phyloP scores from a whole-genome alignment of 768 basidiomycete genomes.

The Omphalotus guepiniiformis region DNA sequence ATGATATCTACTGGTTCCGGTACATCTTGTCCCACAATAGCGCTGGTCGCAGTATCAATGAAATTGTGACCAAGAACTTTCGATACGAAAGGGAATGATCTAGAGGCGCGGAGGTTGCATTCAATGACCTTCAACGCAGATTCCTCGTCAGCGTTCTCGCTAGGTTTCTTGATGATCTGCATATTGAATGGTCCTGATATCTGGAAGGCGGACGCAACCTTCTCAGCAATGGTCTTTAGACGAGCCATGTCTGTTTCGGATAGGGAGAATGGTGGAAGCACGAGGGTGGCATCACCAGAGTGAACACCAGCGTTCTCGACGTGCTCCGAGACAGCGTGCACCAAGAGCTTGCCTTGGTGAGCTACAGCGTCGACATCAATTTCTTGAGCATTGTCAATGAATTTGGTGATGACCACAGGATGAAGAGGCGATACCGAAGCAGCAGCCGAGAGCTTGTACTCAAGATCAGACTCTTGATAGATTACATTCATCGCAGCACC shows the following conservation, averaged over 20 bases:
- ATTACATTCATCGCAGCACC: slow-evolving; percentile 99
- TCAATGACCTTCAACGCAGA: slow-evolving; percentile 94
- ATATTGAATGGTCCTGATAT: slow-evolving; percentile 99
- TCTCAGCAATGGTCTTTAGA: slow-evolving; percentile 89
- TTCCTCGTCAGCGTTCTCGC: slow-evolving; percentile 44
- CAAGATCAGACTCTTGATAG: slow-evolving; percentile 82
- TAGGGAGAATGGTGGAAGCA: slow-evolving; percentile 91
- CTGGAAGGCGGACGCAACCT: slow-evolving; percentile 91
- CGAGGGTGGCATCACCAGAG: slow-evolving; percentile 97
- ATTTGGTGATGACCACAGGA: slow-evolving; percentile 98
- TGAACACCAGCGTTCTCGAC: slow-evolving; percentile 99
- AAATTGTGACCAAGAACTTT: slow-evolving; percentile 98
- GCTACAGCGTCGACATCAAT: slow-evolving; percentile 98
- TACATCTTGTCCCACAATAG: slow-evolving; percentile 81
- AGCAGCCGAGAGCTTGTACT: slow-evolving; percentile 95
- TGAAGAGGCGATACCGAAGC: slow-evolving; percentile 95
- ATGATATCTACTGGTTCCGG: slow-evolving; percentile 92
- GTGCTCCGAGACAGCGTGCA: slow-evolving; percentile 97
- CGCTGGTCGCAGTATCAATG: slow-evolving; percentile 87
- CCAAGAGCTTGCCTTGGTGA: slow-evolving; percentile 83
- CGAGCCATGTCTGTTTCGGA: slow-evolving; percentile 72
- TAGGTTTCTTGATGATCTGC: slow-evolving; percentile 90
- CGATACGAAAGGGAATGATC: slow-evolving; percentile 98
- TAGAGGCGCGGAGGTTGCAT: slow-evolving; percentile 96
- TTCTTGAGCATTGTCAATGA: slow-evolving; percentile 97